Percentiles rank a stretch among this genome's conserved stretches.
phyloP scores from a whole-genome alignment of 305 asterid genomes.

The Fraxinus latifolia region DNA sequence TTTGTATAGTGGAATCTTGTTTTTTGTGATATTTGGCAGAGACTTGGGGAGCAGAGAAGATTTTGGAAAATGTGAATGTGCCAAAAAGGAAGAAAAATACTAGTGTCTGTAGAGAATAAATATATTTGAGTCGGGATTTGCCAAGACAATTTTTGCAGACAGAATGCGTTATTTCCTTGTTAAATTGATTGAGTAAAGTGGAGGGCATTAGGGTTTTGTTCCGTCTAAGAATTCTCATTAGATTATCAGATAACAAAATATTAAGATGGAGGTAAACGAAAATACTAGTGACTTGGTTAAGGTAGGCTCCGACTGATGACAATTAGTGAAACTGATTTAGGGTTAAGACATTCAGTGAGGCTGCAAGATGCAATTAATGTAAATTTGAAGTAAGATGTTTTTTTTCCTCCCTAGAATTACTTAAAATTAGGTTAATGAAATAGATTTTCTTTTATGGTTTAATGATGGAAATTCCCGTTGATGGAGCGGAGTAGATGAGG shows the following conservation, averaged over 20 bases:
- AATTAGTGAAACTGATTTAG: not conserved
- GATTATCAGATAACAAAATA: not conserved
- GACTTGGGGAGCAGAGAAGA: not conserved
- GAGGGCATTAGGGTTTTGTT: not conserved
- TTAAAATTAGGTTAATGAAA: not conserved
- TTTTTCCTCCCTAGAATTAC: not conserved
- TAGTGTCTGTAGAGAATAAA: constrained; percentile 4
- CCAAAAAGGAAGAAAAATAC: not conserved
- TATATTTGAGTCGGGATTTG: not conserved
- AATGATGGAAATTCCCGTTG: not conserved
- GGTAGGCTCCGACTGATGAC: not conserved
- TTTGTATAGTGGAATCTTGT: not conserved
- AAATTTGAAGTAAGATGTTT: not conserved
- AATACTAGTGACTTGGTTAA: not conserved
- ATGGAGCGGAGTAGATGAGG: not conserved
- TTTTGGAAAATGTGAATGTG: not conserved
- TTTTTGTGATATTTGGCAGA: not conserved
- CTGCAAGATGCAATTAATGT: not conserved
- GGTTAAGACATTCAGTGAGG: not conserved
- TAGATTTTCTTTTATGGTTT: not conserved
- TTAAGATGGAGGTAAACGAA: not conserved
- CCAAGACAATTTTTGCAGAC: not conserved
- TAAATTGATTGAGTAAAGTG: not conserved
- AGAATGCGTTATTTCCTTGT: not conserved
- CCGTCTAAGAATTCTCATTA: not conserved